phyloP scores from a whole-genome alignment of 495 filamentous ascomycete genomes.

The Xylaria sp. region DNA sequence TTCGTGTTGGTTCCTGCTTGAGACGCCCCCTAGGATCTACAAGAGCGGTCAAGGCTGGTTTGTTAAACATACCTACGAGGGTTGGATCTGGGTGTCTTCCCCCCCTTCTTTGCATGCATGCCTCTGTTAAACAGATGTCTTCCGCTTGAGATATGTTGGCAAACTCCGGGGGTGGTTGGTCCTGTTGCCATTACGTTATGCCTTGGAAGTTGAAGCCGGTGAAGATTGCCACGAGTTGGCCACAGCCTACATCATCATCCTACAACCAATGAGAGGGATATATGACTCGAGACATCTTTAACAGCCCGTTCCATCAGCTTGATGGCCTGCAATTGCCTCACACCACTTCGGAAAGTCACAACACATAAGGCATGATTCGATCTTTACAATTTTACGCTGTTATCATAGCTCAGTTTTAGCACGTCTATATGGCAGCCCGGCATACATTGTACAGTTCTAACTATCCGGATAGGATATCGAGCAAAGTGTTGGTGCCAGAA shows the following conservation, averaged over 20 bases:
- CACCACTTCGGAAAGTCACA: no score
- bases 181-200: not conserved
- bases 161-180: not conserved
- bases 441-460: not conserved
- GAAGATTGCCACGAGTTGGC: not conserved
- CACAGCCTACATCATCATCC: not conserved
- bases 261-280: not conserved
- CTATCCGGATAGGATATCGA: not conserved
- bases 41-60: not conserved
- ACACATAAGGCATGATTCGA: not conserved
- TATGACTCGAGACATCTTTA: not conserved
- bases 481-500: not conserved
- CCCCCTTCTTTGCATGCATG: not conserved
- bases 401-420: not conserved
- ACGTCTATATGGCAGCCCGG: not conserved
- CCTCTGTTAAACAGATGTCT: not conserved
- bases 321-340: not conserved
- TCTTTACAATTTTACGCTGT: not conserved
- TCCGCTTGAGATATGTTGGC: not conserved
- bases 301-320: not conserved
- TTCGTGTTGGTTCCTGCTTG: not conserved
- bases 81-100: not conserved
- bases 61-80: not conserved
- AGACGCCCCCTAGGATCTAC: not conserved
- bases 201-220: not conserved